phyloP scores from a whole-genome alignment of 176 grass and related monocot species.

The Zizania latifolia region DNA sequence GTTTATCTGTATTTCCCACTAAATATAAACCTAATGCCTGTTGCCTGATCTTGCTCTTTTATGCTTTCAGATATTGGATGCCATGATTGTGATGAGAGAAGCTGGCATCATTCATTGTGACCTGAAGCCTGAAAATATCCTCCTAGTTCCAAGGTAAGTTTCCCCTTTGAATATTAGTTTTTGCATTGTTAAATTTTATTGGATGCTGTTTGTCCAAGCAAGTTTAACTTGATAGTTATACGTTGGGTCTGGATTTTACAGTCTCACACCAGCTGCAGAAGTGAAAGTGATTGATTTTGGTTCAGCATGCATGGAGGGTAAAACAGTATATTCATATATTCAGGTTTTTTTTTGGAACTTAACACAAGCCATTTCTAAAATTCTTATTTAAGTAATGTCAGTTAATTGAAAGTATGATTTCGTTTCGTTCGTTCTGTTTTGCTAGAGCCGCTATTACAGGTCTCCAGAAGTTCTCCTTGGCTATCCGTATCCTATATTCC shows the following conservation, averaged over 20 bases:
- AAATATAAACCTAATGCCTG: conserved; percentile 14
- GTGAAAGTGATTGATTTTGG: conserved; percentile 99
- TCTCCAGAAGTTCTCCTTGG: conserved; percentile 97
- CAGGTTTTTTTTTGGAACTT: conserved; percentile 55
- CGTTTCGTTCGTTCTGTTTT: conserved; percentile 25
- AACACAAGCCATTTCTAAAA: background rate
- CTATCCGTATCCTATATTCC: conserved; percentile 81
- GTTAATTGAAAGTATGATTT: conserved; percentile 27
- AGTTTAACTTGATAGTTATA: conserved; percentile 22
- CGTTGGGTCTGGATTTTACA: conserved; percentile 46
- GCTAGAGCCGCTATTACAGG: conserved; percentile 98
- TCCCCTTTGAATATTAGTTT: conserved; percentile 8
- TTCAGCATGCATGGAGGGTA: conserved; percentile 91
- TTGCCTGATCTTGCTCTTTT: conserved; percentile 19
- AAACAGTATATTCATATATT: conserved; percentile 93
- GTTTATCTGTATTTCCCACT: background rate
- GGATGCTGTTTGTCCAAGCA: background rate
- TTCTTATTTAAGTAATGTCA: conserved; percentile 18
- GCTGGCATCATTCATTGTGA: conserved; percentile 99
- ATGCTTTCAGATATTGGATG: conserved; percentile 75
- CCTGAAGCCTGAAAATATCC: conserved; percentile 97
- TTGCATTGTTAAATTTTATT: conserved; percentile 30
- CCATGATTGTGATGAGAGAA: conserved; percentile 90
- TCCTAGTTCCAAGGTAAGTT: conserved; percentile 64
- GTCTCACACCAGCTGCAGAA: conserved; percentile 61